Evolutionary conservation across 2,329 filamentous ascomycete species (phyloP).

Genomic region (Trichoderma atroviride): DNA sequence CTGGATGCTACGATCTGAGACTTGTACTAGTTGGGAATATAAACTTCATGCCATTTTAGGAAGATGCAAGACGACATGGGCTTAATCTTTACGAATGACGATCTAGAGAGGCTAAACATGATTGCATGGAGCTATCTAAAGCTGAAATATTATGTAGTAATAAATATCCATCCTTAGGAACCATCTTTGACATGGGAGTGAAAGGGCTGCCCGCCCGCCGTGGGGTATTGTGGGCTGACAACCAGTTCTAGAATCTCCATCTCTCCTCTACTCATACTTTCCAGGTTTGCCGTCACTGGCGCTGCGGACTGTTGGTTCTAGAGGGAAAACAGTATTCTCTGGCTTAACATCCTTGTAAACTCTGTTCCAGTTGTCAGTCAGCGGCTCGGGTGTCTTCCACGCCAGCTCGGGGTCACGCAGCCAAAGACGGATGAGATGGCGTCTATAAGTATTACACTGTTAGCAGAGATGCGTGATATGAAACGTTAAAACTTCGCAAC

Average conservation of each 20-base stretch:
- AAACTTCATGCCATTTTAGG: neutral
- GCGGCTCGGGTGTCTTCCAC: conserved; percentile 50
- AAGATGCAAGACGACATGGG: neutral
- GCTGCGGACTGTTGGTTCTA: conserved; percentile 47
- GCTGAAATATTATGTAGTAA: neutral
- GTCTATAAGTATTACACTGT: conserved; percentile 33
- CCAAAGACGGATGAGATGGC: conserved; percentile 55
- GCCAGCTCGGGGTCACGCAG: conserved; percentile 52
- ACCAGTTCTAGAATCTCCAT: neutral
- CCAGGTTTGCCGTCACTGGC: conserved; percentile 1
- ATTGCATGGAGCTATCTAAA: neutral
- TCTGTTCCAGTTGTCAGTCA: conserved; percentile 53
- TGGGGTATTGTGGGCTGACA: neutral
- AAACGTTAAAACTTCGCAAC: neutral
- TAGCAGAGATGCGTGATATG: conserved; percentile 27
- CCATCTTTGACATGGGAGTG: neutral
- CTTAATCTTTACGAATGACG: neutral
- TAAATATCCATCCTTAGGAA: neutral
- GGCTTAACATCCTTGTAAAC: conserved; percentile 56
- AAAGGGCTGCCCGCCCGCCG: neutral
- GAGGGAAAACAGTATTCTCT: conserved; percentile 57
- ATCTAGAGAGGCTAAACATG: neutral
- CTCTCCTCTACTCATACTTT: neutral
- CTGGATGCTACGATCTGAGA: neutral
- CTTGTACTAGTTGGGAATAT: neutral